phyloP scores from a whole-genome alignment of 129 eudicot genomes.

The Scalesia atractyloides region DNA sequence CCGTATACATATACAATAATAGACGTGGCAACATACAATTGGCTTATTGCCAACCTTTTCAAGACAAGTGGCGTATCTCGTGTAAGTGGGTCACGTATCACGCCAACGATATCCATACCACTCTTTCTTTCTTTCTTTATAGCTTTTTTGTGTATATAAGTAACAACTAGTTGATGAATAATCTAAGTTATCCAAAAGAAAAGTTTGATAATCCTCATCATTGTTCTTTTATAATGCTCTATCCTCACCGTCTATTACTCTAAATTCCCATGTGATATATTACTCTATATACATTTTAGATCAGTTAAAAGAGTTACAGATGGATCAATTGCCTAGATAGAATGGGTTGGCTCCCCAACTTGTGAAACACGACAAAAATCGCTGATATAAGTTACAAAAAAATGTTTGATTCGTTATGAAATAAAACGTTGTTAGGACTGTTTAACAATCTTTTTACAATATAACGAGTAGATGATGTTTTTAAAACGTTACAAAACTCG shows the following conservation, averaged over 20 bases:
- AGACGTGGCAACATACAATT: too few species aligned
- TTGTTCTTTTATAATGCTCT: too few species aligned
- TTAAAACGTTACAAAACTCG: too few species aligned
- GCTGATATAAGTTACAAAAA: neutral
- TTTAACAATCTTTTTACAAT: neutral
- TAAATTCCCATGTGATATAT: too few species aligned
- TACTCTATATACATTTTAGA: neutral
- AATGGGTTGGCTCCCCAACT: too few species aligned
- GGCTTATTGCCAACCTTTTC: neutral
- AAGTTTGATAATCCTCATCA: neutral
- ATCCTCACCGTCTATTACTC: too few species aligned
- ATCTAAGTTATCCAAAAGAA: too few species aligned
- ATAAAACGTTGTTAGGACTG: neutral
- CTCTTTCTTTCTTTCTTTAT: neutral
- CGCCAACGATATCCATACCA: neutral
- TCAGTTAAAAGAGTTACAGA: neutral
- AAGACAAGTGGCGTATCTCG: neutral
- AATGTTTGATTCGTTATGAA: neutral
- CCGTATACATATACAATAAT: too few species aligned
- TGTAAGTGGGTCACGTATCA: neutral
- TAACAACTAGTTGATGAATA: neutral
- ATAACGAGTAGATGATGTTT: too few species aligned
- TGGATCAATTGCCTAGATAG: neutral
- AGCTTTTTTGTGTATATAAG: neutral
- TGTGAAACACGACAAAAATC: too few species aligned